phyloP scores from a whole-genome alignment of 306 rosid genomes.

The Dicorynia guianensis region DNA sequence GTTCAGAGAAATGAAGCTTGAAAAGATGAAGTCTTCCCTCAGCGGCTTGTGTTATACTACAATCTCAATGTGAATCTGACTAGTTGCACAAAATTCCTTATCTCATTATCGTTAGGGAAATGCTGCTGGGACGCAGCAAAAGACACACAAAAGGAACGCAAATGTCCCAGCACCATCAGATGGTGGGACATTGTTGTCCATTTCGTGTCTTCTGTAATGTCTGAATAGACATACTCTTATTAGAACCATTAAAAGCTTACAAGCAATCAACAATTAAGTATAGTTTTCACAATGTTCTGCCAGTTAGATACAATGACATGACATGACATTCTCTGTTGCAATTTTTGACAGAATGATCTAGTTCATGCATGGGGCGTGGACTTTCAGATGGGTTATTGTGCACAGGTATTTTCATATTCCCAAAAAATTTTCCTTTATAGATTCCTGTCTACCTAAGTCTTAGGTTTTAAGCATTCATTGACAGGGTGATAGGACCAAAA shows the following conservation, averaged over 20 bases:
- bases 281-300: neutral
- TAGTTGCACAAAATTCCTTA: neutral
- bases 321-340: neutral
- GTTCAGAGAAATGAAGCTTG: neutral
- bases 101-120: too few species aligned
- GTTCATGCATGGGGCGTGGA: conserved; percentile 67
- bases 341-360: conserved; percentile 50
- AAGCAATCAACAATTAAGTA: neutral
- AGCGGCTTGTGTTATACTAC: neutral
- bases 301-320: neutral
- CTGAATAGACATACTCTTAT: too few species aligned
- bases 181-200: too few species aligned
- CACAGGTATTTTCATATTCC: conserved; percentile 40
- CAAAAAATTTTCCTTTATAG: neutral
- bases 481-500: conserved; percentile 61
- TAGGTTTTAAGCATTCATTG: conserved; percentile 13
- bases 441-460: neutral
- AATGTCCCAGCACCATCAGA: too few species aligned
- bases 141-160: too few species aligned
- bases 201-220: too few species aligned
- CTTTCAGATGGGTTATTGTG: conserved; percentile 57
- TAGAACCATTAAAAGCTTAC: neutral
- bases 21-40: neutral
- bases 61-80: neutral
- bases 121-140: too few species aligned